Evolutionary conservation across 2,329 filamentous ascomycete species (phyloP).

Genomic region (Macrophomina phaseolina): DNA sequence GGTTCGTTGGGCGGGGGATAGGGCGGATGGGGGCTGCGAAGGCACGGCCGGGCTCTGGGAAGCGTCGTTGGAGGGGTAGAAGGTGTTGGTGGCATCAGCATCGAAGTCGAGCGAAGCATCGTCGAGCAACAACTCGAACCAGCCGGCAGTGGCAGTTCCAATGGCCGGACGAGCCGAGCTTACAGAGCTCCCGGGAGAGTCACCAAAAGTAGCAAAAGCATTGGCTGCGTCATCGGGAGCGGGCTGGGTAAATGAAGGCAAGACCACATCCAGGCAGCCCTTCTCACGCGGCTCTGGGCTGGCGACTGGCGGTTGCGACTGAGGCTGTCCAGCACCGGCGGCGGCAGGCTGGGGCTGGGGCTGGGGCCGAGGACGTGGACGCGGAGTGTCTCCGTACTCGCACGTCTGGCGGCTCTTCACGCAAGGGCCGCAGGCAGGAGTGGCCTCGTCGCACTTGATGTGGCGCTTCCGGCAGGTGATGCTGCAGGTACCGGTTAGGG

Average conservation of each 20-base stretch:
- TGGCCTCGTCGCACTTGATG: slow-evolving; percentile 58
- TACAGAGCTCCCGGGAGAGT: slow-evolving; percentile 12
- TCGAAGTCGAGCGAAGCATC: slow-evolving; percentile 20
- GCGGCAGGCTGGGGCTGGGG: not conserved
- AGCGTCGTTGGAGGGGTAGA: not conserved
- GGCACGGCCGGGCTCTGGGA: not conserved
- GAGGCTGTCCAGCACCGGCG: not conserved
- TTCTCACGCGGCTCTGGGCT: too few species aligned
- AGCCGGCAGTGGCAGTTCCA: slow-evolving; percentile 13
- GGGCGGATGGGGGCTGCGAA: not conserved
- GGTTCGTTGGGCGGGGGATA: slow-evolving; percentile 3
- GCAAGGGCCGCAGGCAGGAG: slow-evolving; percentile 52
- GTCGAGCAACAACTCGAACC: slow-evolving; percentile 27
- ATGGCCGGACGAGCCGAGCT: slow-evolving; percentile 13
- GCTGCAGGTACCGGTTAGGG: slow-evolving; percentile 33
- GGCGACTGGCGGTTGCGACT: too few species aligned
- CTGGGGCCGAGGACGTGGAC: not conserved
- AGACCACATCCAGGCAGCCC: not conserved
- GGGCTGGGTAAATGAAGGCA: not conserved
- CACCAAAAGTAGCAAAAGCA: not conserved
- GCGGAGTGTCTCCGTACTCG: slow-evolving; percentile 36
- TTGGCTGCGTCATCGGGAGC: not conserved
- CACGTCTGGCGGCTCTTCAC: slow-evolving; percentile 51
- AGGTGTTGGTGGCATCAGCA: not conserved
- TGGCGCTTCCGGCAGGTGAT: slow-evolving; percentile 55